Evolutionary conservation across 495 filamentous ascomycete species (phyloP), one percentile per base, ranked within the genome.

Genomic region (Pyrenula aspistea): DNA sequence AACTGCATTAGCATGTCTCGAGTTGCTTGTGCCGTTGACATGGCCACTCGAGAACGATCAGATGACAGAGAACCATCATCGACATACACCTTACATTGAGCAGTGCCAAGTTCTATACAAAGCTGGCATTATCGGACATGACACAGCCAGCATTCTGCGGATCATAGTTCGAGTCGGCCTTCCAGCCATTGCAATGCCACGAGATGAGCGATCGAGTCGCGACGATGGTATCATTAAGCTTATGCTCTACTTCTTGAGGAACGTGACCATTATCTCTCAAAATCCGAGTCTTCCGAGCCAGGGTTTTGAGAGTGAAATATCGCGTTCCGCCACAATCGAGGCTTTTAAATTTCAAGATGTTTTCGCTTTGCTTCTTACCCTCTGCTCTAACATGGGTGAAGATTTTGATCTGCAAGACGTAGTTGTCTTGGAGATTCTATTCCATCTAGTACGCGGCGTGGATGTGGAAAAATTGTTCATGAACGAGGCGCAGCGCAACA

Each of bases 201-300:
- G 83, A 63, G 80, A 83, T 22, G 91, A 97, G 62, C 76, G 94
- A 54, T 83, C 78, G 11, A 68, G 77, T 20, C 79, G 91, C 56
- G 93, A 99, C 61, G 89, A 95, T 66, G 91, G 88, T 24, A 92
- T 96, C 57, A 93, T 99, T 61, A 93, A 91, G 62, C 77, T 99
- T 23, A 76, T 95, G 58, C 74, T 99, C 8, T 94, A 91, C 65
- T 84, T 96, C 56, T 65, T 97, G 10, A 80, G 93, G 22, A 99
- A 99, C 63, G 75, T 96, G 24, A 82, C 85, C 21, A 83, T 91
- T 67, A 96, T 97, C 22, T 77, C 82, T 2, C 83, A 87, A 1
- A 86, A 88, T 24, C 67, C 68, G 54, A 68, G 74, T 54, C 70
- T 81, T 22, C 75, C 78, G 1, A 73, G 72, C 3, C 83, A 87